Conservation (phyloP, 306 rosid genomes). For the Lablab purpureus region DNA sequence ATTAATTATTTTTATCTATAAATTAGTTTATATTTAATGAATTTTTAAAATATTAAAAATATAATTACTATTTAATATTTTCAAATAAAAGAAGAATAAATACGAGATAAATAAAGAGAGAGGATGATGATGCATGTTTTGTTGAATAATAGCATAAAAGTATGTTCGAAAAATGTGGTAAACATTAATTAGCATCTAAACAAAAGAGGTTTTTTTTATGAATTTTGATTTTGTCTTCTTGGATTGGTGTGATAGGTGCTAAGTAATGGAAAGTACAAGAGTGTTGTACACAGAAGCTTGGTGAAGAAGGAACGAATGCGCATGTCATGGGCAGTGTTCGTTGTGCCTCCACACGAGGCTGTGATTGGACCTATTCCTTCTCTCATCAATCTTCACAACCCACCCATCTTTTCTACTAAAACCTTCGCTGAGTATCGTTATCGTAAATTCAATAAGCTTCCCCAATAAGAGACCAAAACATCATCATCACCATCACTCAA, state of each 20-base stretch:
- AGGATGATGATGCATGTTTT: too few relatives aligned
- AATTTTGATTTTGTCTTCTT: neutral
- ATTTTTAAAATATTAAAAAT: too few relatives aligned
- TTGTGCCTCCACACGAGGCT: constrained; percentile 56
- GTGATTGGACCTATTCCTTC: constrained; percentile 62
- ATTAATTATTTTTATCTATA: too few relatives aligned
- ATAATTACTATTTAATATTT: too few relatives aligned
- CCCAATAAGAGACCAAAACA: constrained; percentile 43
- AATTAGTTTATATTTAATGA: too few relatives aligned
- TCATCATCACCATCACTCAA: too few relatives aligned
- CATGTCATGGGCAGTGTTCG: constrained; percentile 79
- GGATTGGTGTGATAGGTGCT: constrained; percentile 43
- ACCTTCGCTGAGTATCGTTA: constrained; percentile 66
- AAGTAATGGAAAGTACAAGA: constrained; percentile 74
- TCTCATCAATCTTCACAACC: constrained; percentile 55
- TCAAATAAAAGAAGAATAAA: too few relatives aligned
- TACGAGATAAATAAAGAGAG: too few relatives aligned
- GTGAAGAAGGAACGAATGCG: constrained; percentile 66
- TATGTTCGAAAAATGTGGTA: too few relatives aligned
- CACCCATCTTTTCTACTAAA: constrained; percentile 65
- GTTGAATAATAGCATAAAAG: too few relatives aligned
- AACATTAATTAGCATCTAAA: too few relatives aligned
- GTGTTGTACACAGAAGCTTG: constrained; percentile 72
- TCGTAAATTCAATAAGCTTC: constrained; percentile 73
- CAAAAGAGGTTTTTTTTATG: too few relatives aligned